These are phyloP conservation scores for Lignosus rhinocerotis DNA, from an alignment of 1,284 basidiomycete genomes.

Conservation along the genomic window DNA sequence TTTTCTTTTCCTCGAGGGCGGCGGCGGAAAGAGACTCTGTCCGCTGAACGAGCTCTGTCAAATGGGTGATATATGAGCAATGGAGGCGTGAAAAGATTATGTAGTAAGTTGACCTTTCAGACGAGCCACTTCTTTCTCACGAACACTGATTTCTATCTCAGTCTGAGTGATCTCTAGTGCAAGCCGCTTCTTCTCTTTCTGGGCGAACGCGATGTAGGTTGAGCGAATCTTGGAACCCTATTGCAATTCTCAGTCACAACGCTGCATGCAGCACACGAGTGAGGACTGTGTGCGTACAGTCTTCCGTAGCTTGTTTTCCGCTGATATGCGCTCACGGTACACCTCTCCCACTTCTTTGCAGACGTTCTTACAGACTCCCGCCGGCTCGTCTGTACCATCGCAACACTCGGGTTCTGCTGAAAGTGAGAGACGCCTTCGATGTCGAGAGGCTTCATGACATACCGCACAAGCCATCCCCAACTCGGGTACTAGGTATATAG, in stretches of 20 bases:
- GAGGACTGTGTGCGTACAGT: constrained; percentile 54
- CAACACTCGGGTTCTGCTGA: constrained; percentile 88
- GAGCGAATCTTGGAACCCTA: constrained; percentile 91
- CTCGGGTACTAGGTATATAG: constrained; percentile 77
- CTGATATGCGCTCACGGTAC: constrained; percentile 66
- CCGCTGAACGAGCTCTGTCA: constrained; percentile 63
- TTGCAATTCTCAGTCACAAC: not conserved
- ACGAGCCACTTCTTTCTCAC: constrained; percentile 70
- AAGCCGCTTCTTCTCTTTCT: constrained; percentile 83
- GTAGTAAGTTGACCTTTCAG: constrained; percentile 52
- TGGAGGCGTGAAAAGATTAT: not conserved
- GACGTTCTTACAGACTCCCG: constrained; percentile 77
- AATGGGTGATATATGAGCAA: not conserved
- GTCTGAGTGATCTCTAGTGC: constrained; percentile 59
- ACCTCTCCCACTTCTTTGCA: constrained; percentile 79
- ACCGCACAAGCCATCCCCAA: constrained; percentile 97
- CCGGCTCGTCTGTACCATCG: constrained; percentile 93
- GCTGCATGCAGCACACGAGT: too few relatives aligned
- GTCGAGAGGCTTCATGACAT: constrained; percentile 31
- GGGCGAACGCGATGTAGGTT: constrained; percentile 84
- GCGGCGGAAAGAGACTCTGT: constrained; percentile 75
- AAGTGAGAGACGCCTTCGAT: not conserved
- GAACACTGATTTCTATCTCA: constrained; percentile 56
- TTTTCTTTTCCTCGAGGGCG: constrained; percentile 78
- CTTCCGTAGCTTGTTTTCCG: constrained; percentile 75